A percentile compares a stretch with the other conserved stretches of the same genome.
Evolutionary conservation across 2,329 filamentous ascomycete species (phyloP).

Genomic region (Ophiostoma fasciatum): DNA sequence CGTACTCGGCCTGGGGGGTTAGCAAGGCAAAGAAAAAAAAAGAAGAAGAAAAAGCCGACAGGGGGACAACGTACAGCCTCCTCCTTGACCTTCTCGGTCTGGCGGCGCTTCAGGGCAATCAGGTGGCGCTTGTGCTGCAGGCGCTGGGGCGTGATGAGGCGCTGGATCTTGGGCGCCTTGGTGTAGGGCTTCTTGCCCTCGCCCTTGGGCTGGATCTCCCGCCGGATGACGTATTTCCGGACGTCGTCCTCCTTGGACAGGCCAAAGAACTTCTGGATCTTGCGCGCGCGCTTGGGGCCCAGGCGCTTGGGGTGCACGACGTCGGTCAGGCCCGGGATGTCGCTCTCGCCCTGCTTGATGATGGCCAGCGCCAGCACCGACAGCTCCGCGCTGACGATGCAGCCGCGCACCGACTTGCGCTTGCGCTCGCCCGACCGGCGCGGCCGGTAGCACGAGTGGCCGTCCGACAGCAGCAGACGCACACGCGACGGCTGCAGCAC

Average conservation of each 20-base stretch:
- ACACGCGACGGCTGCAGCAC: conserved; percentile 98
- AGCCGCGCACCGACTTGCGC: conserved; percentile 97
- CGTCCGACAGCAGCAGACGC: conserved; percentile 84
- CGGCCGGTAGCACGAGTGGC: conserved; percentile 98
- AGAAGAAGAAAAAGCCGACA: not conserved
- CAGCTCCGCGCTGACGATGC: conserved; percentile 94
- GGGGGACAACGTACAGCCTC: conserved; percentile 64
- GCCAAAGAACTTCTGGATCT: conserved; percentile 99
- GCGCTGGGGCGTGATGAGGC: conserved; percentile 97
- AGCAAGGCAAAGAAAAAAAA: not conserved
- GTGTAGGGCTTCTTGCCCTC: conserved; percentile 98
- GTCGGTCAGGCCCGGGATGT: conserved; percentile 94
- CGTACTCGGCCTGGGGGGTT: conserved; percentile 71
- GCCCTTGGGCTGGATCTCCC: conserved; percentile 91
- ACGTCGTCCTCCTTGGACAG: conserved; percentile 99
- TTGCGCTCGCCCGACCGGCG: conserved; percentile 97
- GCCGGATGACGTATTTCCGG: conserved; percentile 99
- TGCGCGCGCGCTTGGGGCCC: conserved; percentile 98
- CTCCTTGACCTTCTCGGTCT: conserved; percentile 94
- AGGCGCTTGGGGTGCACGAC: conserved; percentile 97
- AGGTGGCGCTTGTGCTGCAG: conserved; percentile 99
- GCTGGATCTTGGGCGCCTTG: conserved; percentile 99
- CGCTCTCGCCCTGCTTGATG: conserved; percentile 93
- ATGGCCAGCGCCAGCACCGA: conserved; percentile 87
- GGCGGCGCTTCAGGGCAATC: conserved; percentile 94